phyloP scores from a whole-genome alignment of 2,329 filamentous ascomycete genomes.

The Phialemoniopsis sp. region DNA sequence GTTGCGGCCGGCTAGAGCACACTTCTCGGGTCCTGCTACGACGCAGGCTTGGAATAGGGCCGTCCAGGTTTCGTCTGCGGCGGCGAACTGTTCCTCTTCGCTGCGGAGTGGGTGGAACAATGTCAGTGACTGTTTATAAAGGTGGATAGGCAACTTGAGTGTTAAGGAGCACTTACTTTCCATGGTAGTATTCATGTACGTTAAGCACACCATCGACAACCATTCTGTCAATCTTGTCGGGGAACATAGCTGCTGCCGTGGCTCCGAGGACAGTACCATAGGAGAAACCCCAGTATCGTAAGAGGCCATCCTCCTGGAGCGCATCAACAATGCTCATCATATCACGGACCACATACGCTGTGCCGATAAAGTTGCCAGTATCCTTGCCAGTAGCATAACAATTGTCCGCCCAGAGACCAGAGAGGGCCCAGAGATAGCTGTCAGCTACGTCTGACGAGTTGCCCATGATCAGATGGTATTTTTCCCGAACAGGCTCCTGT shows the following conservation, averaged over 20 bases:
- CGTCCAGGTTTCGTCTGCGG: slow-evolving; percentile 17
- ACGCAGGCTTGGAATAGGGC: slow-evolving; percentile 18
- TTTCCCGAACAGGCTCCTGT: not conserved
- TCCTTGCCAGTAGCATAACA: slow-evolving; percentile 1
- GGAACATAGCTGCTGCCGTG: slow-evolving; percentile 34
- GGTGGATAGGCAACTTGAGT: too few species aligned
- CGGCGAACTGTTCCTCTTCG: not conserved
- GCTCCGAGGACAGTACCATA: slow-evolving; percentile 34
- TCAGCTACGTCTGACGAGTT: slow-evolving; percentile 8
- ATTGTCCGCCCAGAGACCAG: not conserved
- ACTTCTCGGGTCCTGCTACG: slow-evolving; percentile 13
- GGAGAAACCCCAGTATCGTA: slow-evolving; percentile 32
- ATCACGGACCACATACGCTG: slow-evolving; percentile 6
- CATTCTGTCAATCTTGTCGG: slow-evolving; percentile 30
- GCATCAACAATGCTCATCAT: slow-evolving; percentile 18
- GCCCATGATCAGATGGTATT: not conserved
- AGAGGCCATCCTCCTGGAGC: slow-evolving; percentile 28
- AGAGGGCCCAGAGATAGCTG: slow-evolving; percentile 3
- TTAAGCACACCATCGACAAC: slow-evolving; percentile 31
- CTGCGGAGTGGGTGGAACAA: too few species aligned
- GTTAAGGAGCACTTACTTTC: too few species aligned
- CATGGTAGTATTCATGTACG: slow-evolving; percentile 24
- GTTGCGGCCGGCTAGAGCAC: slow-evolving; percentile 15
- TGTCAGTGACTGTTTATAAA: too few species aligned
- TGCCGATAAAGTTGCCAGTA: slow-evolving; percentile 5